phyloP scores from a whole-genome alignment of 2,329 filamentous ascomycete genomes.

The Domatiomyces globalis region DNA sequence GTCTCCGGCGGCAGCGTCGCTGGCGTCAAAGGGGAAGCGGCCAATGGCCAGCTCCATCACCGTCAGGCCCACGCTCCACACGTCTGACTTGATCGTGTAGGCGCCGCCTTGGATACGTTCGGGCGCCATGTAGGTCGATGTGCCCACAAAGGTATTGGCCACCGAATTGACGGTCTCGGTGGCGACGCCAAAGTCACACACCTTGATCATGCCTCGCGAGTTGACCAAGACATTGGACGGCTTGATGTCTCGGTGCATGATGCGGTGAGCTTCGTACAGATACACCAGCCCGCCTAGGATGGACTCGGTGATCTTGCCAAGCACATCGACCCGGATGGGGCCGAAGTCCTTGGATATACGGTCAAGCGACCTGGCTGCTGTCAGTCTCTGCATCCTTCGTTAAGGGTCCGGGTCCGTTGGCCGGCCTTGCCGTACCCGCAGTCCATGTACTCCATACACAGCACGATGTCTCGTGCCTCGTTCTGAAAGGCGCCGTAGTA shows the following conservation, averaged over 20 bases:
- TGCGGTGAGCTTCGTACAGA: conserved; percentile 86
- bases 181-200: conserved; percentile 98
- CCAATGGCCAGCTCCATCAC: conserved; percentile 97
- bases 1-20: conserved; percentile 60
- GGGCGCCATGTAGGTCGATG: conserved; percentile 97
- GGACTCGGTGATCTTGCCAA: conserved; percentile 94
- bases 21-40: conserved; percentile 82
- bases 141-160: conserved; percentile 94
- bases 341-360: conserved; percentile 89
- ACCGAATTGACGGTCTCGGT: conserved; percentile 96
- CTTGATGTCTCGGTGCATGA: conserved; percentile 99
- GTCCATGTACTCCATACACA: conserved; percentile 99
- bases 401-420: too few species aligned
- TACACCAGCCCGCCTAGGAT: conserved; percentile 88
- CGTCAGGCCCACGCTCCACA: conserved; percentile 92
- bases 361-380: conserved; percentile 59
- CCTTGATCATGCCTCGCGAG: conserved; percentile 84
- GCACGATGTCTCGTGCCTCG: conserved; percentile 91
- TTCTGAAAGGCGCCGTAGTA: conserved; percentile 98
- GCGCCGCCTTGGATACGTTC: conserved; percentile 94
- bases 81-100: conserved; percentile 96
- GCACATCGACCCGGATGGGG: conserved; percentile 84
- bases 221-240: conserved; percentile 96
- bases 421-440: conserved; percentile 63
- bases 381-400: conserved; percentile 5